phyloP scores from a whole-genome alignment of 805 yeast species.

The Ogataea ganodermae region DNA sequence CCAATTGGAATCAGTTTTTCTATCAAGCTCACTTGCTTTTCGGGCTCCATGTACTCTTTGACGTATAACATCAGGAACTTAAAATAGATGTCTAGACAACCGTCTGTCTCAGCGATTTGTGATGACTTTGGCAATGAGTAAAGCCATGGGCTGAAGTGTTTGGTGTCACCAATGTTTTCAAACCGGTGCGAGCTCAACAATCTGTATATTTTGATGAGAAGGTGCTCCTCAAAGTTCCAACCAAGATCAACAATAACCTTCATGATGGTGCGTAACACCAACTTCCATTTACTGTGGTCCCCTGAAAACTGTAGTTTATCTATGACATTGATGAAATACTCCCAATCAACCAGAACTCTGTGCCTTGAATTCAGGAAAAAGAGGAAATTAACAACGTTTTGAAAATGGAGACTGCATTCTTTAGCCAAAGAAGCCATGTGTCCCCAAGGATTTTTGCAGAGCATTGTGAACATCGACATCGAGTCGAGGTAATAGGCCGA shows the following conservation, averaged over 20 bases:
- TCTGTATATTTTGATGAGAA: constrained; percentile 31
- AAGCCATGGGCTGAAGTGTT: constrained; percentile 10
- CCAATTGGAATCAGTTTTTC: constrained; percentile 39
- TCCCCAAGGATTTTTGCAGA: constrained; percentile 32
- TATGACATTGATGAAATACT: constrained; percentile 27
- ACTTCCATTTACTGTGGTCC: constrained; percentile 14
- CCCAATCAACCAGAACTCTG: constrained; percentile 35
- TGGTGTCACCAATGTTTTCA: constrained; percentile 28
- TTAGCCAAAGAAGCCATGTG: constrained; percentile 19
- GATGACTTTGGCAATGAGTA: constrained; percentile 17
- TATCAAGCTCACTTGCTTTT: constrained; percentile 23
- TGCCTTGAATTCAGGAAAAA: constrained; percentile 29
- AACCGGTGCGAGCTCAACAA: constrained; percentile 30
- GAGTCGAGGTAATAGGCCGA: constrained; percentile 26
- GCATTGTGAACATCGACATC: constrained; percentile 20
- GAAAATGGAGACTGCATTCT: constrained; percentile 15
- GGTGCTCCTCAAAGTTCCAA: constrained; percentile 36
- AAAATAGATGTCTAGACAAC: constrained; percentile 35
- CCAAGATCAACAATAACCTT: constrained; percentile 26
- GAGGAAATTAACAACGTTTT: constrained; percentile 26
- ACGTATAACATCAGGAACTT: constrained; percentile 31
- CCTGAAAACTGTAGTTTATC: constrained; percentile 12
- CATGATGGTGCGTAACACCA: constrained; percentile 22
- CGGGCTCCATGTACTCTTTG: constrained; percentile 19
- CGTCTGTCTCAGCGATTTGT: constrained; percentile 26